These are phyloP conservation scores for Komagataella mondaviorum DNA, from an alignment of 805 yeast genomes.

Conservation along the genomic window DNA sequence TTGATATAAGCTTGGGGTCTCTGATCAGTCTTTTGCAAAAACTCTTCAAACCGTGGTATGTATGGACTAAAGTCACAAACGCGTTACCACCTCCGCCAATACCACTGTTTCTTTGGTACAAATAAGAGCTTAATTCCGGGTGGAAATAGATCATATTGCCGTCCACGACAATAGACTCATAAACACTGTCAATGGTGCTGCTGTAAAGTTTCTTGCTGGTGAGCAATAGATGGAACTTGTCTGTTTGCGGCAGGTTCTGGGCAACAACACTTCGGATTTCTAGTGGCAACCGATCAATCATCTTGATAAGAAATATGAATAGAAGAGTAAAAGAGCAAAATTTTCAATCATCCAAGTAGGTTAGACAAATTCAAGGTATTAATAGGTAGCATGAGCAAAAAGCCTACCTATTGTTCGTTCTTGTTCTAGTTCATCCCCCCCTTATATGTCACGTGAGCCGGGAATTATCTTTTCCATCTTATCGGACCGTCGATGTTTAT, in stretches of 20 bases:
- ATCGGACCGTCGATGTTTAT: neutral
- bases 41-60: constrained; percentile 11
- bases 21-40: constrained; percentile 8
- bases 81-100: neutral
- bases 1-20: constrained; percentile 2
- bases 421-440: neutral
- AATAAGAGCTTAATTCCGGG: constrained; percentile 8
- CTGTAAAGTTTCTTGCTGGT: constrained; percentile 6
- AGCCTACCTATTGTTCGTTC: neutral
- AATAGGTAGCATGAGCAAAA: neutral
- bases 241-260: constrained; percentile 10
- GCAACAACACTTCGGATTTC: constrained; percentile 10
- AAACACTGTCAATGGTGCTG: constrained; percentile 7
- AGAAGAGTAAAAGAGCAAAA: neutral
- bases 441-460: neutral
- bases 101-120: constrained; percentile 6
- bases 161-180: constrained; percentile 12
- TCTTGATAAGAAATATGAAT: constrained; percentile 1
- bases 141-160: constrained; percentile 10
- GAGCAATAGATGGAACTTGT: constrained; percentile 12
- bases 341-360: neutral
- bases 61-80: constrained; percentile 6
- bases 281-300: constrained; percentile 13
- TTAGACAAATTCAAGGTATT: neutral
- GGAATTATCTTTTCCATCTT: neutral